Percentiles rank a stretch among this genome's conserved stretches.
Evolutionary conservation across 148 eudicot species (phyloP).

Genomic region (Polygonum maritimum): DNA sequence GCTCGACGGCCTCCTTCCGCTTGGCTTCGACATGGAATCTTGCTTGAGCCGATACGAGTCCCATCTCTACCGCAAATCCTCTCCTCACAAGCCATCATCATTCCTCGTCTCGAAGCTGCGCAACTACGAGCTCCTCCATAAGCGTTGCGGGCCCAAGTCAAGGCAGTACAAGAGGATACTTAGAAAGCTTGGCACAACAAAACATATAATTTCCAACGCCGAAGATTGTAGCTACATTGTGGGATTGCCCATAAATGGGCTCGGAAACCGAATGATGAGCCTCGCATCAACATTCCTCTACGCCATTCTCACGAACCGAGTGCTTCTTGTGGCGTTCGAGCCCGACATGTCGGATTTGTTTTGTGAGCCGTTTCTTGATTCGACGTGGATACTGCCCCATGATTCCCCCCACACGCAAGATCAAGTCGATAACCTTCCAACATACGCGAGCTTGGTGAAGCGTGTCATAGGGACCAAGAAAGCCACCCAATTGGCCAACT

Average conservation of each 20-base stretch:
- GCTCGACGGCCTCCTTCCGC: constrained; percentile 29
- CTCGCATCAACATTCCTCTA: constrained; percentile 62
- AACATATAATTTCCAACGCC: background rate
- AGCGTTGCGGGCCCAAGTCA: constrained; percentile 52
- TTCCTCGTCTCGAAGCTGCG: constrained; percentile 54
- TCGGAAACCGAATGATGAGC: constrained; percentile 61
- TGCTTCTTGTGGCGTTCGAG: constrained; percentile 53
- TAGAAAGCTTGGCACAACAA: constrained; percentile 10
- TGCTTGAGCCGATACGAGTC: constrained; percentile 51
- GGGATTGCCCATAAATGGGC: constrained; percentile 56
- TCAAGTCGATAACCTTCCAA: constrained; percentile 27
- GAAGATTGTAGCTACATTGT: constrained; percentile 47
- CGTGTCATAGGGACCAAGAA: constrained; percentile 5
- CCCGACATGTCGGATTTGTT: constrained; percentile 40
- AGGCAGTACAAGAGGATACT: constrained; percentile 33
- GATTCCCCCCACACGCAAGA: constrained; percentile 39
- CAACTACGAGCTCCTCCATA: constrained; percentile 52
- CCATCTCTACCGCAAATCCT: constrained; percentile 23
- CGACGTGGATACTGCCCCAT: constrained; percentile 50
- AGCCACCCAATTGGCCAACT: background rate
- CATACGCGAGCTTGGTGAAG: constrained; percentile 37
- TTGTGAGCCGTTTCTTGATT: constrained; percentile 63
- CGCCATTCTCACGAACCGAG: constrained; percentile 60
- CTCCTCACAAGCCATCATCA: constrained; percentile 29
- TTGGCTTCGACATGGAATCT: constrained; percentile 26